Evolutionary conservation across 495 filamentous ascomycete genomes (phyloP).

Genomic region (Xylaria bambusicola): DNA sequence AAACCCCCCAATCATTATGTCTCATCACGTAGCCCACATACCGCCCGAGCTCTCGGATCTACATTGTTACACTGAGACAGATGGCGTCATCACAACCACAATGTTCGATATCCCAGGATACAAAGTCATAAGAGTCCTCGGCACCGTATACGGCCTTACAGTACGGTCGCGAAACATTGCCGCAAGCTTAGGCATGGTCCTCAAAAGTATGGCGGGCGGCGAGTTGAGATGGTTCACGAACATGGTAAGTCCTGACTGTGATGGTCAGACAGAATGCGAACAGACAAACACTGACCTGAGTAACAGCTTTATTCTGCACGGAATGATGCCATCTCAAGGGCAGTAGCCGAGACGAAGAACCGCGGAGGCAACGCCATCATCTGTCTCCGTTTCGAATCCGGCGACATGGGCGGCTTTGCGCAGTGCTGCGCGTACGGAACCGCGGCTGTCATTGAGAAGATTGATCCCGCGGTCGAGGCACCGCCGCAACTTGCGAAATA

Average conservation of each 20-base stretch:
- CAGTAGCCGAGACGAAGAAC: slow-evolving; percentile 58
- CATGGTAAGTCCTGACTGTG: slow-evolving; percentile 29
- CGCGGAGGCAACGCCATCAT: slow-evolving; percentile 63
- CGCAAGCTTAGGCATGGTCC: slow-evolving; percentile 43
- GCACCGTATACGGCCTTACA: slow-evolving; percentile 60
- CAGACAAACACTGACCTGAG: not conserved
- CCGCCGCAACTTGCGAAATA: slow-evolving; percentile 18
- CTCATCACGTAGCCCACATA: slow-evolving; percentile 28
- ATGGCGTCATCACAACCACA: slow-evolving; percentile 58
- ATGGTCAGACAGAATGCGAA: not conserved
- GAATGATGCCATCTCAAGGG: slow-evolving; percentile 55
- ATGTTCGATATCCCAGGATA: slow-evolving; percentile 57
- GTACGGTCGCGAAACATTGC: slow-evolving; percentile 57
- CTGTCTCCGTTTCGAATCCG: slow-evolving; percentile 57
- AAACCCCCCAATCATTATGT: slow-evolving; percentile 9
- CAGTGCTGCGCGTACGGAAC: slow-evolving; percentile 64
- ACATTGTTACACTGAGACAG: slow-evolving; percentile 62
- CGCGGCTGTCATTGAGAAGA: slow-evolving; percentile 54
- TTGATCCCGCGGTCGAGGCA: slow-evolving; percentile 27
- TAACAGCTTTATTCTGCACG: slow-evolving; percentile 51
- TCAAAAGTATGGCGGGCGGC: slow-evolving; percentile 56
- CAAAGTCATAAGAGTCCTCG: slow-evolving; percentile 57
- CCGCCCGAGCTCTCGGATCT: slow-evolving; percentile 41
- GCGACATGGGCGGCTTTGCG: slow-evolving; percentile 51
- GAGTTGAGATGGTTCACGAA: slow-evolving; percentile 61